These are phyloP conservation scores for Simplicillium sp. DNA, from an alignment of 2,329 filamentous ascomycete species.

Conservation along the genomic window DNA sequence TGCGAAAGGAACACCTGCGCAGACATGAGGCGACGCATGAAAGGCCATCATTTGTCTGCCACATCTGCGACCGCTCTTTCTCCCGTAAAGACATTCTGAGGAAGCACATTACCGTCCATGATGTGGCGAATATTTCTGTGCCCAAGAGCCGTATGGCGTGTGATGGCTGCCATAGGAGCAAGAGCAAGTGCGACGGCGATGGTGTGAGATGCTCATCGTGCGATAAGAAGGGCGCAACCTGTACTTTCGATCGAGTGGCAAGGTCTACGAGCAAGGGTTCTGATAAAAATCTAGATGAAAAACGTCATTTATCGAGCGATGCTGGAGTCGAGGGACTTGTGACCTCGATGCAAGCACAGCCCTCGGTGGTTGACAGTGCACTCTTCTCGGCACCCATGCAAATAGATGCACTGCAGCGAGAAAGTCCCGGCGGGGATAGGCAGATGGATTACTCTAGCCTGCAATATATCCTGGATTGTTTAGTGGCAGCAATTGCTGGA, in stretches of 20 bases:
- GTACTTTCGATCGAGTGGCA: conserved; percentile 23
- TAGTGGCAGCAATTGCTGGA: no score
- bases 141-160: conserved; percentile 28
- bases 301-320: conserved; percentile 5
- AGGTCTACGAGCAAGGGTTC: neutral
- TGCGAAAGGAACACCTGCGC: conserved; percentile 29
- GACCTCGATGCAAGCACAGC: no score
- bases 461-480: no score
- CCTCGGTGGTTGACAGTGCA: no score
- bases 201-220: conserved; percentile 28
- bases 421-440: conserved; percentile 1
- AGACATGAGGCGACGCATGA: conserved; percentile 29
- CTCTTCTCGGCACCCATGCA: no score
- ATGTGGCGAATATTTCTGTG: conserved; percentile 17
- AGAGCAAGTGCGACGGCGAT: conserved; percentile 31
- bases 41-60: conserved; percentile 22
- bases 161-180: conserved; percentile 32
- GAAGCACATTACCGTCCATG: conserved; percentile 26
- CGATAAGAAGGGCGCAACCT: conserved; percentile 25
- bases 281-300: neutral
- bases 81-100: conserved; percentile 28
- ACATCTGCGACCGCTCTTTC: conserved; percentile 26
- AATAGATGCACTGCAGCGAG: conserved; percentile 1
- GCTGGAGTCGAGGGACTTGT: no score
- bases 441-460: no score